Evolutionary conservation across 2,329 filamentous ascomycete genomes (phyloP), one percentile per base, ranked within the genome.

Genomic region (Tolypocladium ovalisporum): DNA sequence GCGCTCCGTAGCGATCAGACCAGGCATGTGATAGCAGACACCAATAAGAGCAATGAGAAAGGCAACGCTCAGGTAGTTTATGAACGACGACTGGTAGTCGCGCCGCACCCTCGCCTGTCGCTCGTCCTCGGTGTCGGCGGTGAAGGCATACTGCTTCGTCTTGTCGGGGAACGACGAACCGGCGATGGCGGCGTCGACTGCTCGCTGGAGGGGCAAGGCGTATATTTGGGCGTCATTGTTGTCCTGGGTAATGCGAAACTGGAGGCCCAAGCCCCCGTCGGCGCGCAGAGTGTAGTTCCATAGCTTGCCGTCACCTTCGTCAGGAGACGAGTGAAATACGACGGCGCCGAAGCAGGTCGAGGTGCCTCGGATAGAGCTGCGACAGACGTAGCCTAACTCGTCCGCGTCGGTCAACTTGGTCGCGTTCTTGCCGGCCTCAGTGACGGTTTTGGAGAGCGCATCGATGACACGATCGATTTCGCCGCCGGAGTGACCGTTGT

Each of bases 251-350:
- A 87, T 81, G 61, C 86, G 79, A 60, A 95, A 84, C 56, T 79
- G 81, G 8, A 71, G 68, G 32, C 61, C 59, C 57, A 96, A 77
- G 1, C 83, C 78, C 37, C 86, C 86, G 68, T 96, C 92, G 4
- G 85, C 85, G 57, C 89, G 79, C 32, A 96, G 77, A 0, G 89
- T 92, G 67, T 96, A 97, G 71, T 94, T 95, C 92, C 92, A 96
- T 51, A 81, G 71, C 1, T 80, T 80, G 6, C 79, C 80, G 1
- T 69, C 61, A 12, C 89, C 89, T 72, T 94, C 86, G 1, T 72
- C 78, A 0, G 90, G 89, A 5, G 89, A 95, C 0, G 86, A 86
- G 56, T 84, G 77, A 73, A 95, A 93, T 7, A 87, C 82, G 1
- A 88, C 81, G 12, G 87, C 90, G 22, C 82, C 87, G 66, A 86